Evolutionary conservation across 2,329 filamentous ascomycete genomes (phyloP).

Genomic region (Fusarium concolor): DNA sequence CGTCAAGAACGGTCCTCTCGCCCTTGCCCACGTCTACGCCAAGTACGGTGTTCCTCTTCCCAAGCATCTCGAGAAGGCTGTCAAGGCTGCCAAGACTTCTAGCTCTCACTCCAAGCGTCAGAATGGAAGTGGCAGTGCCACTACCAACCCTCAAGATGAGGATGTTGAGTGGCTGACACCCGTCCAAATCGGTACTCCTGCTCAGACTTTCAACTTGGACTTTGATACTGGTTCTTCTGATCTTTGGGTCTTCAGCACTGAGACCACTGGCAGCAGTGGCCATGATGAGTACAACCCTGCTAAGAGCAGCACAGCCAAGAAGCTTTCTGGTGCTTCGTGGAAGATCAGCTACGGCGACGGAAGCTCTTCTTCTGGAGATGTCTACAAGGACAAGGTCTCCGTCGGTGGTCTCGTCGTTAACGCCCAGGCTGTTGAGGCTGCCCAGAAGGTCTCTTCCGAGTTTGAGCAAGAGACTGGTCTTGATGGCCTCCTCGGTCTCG

Average conservation of each 20-base stretch:
- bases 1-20: slow-evolving; percentile 49
- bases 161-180: slow-evolving; percentile 56
- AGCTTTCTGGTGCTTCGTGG: slow-evolving; percentile 54
- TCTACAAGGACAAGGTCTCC: slow-evolving; percentile 58
- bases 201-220: slow-evolving; percentile 57
- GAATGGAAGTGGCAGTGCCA: slow-evolving; percentile 46
- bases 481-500: slow-evolving; percentile 59
- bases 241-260: slow-evolving; percentile 61
- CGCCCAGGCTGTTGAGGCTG: slow-evolving; percentile 58
- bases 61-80: slow-evolving; percentile 43
- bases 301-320: slow-evolving; percentile 54
- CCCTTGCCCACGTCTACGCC: slow-evolving; percentile 50
- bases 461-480: slow-evolving; percentile 54
- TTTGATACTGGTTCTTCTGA: slow-evolving; percentile 62
- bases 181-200: slow-evolving; percentile 57
- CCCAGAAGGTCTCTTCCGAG: slow-evolving; percentile 53
- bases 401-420: slow-evolving; percentile 56
- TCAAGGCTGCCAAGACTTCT: slow-evolving; percentile 36
- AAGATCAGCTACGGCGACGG: slow-evolving; percentile 59
- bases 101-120: slow-evolving; percentile 39
- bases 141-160: slow-evolving; percentile 41
- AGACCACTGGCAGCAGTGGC: slow-evolving; percentile 54
- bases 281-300: slow-evolving; percentile 56
- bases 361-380: slow-evolving; percentile 55
- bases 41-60: slow-evolving; percentile 54